Base-by-base conservation (phyloP, 2,329 filamentous ascomycete genomes). In the Colletotrichum musicola region DNA sequence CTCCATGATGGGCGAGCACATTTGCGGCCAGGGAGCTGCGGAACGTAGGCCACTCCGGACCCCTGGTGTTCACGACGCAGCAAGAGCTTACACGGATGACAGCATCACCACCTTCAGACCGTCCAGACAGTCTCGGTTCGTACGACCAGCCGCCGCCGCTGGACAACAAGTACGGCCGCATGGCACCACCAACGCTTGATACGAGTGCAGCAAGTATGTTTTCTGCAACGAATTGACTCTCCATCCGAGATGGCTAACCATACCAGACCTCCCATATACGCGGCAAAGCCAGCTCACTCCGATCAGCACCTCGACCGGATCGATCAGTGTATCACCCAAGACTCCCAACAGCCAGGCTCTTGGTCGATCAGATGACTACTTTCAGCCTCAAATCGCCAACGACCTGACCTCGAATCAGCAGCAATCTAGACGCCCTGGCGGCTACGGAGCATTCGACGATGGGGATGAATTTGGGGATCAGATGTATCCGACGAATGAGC, bases 1-100 rank as follows among this genome's bases (percentile, higher is more conserved):
- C 73, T 91, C 92, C 47, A 84, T 90, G 78, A 92, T 97, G 91
- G 93, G 93, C 70, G 93, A 97, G 71, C 94, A 97, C 82, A 78
- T 93, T 70, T 97, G 94, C 79, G 79, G 79, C 53, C 81, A 79
- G 69, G 76, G 83, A 80, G 81, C 82, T 75, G 44, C 51, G 18
- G 85, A 86, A 75, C 78, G 87, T 84, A 79, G 72, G 77, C 35
- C 13, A 22, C 13, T 25, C 13, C 30, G 7, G 30, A 35, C 51
- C 16, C 18, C 54, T 30, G 14, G 30, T 35, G 2, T 35, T 35
- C 9, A 35, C 9, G 30, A 35, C 14, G 4, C 50, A 47, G 42
- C 16, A 44, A 6, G 22, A 5, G 25, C 65, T 64, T 42, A 64
- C 47, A 59, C 4, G 22, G 16, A n/a, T 7, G 27, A 55, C 14